Base-by-base conservation (phyloP, 805 yeast genomes). In the Sporopachydermia lactativora region DNA sequence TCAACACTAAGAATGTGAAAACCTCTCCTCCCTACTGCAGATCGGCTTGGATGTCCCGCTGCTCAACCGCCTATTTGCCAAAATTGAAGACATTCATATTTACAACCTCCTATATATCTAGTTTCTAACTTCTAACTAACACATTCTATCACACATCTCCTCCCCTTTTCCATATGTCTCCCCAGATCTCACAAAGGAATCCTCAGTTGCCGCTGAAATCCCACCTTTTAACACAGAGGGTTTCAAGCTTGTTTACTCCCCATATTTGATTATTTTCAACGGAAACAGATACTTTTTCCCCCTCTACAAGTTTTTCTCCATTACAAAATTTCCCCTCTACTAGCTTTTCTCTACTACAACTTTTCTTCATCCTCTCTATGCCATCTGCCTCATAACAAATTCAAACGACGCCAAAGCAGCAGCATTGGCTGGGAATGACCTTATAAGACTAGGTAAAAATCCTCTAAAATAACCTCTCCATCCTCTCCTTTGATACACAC, bases 351-450 rank as follows among this genome's bases (percentile, higher is more conserved):
- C n/a, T n/a, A n/a, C n/a, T n/a, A n/a, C n/a, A n/a, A n/a, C n/a
- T n/a, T n/a, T n/a, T n/a, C n/a, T n/a, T n/a, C n/a, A 24, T 24
- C 8, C n/a, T 8, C 37, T 18, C 19, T 14, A 15, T 11, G 14
- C n/a, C 16, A 48, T 18, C 3, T 46, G 19, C 47, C 89, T 69
- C 76, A 84, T 71, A n/a, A 76, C 84, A 15, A 81, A 77, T 58
- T 85, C 95, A 54, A 84, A 85, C 1, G 92, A 84, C 3, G 89
- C 94, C 44, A 85, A 62, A 0, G 96, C 96, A 13, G 95, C 88
- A 1, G 95, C 96, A 57, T 85, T 85, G 1, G 95, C 94, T 1
- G 96, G 96, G 70, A 85, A 85, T 15, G 94, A 81, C 48, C 95
- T 68, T 47, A 77, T 53, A 16, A 11, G 6, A 35, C 8, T 37